A percentile compares a stretch with the other conserved stretches of the same genome.
Evolutionary conservation across 495 filamentous ascomycete species (phyloP).

Genomic region (Daldinia concentrica): DNA sequence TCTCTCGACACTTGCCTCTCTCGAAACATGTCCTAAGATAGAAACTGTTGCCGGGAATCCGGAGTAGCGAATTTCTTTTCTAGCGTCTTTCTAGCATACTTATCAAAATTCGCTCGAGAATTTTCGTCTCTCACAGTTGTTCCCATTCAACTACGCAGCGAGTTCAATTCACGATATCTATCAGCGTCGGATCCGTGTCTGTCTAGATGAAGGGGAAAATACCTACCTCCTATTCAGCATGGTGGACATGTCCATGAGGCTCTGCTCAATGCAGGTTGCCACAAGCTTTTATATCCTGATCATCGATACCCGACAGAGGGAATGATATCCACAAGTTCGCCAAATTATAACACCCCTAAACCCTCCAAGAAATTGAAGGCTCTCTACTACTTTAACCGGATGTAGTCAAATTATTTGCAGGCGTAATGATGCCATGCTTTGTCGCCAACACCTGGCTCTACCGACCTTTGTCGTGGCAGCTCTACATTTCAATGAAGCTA

Average conservation of each 20-base stretch:
- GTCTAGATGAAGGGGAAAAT: slow-evolving; percentile 2
- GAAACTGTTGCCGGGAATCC: neutral
- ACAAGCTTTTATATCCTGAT: neutral
- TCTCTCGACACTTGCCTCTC: neutral
- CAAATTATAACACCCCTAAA: neutral
- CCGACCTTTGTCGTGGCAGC: slow-evolving; percentile 9
- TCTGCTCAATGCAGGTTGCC: neutral
- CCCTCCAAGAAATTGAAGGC: neutral
- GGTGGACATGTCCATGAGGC: neutral
- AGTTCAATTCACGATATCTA: slow-evolving; percentile 4
- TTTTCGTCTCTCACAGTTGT: neutral
- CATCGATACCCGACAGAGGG: neutral
- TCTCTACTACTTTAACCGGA: slow-evolving; percentile 15
- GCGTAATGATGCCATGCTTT: slow-evolving; percentile 21
- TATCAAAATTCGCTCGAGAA: neutral
- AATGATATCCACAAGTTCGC: slow-evolving; percentile 2
- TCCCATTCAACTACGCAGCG: neutral
- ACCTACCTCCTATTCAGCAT: slow-evolving; percentile 7
- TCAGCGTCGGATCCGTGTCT: neutral
- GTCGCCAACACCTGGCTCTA: slow-evolving; percentile 6
- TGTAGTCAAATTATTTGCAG: slow-evolving; percentile 25
- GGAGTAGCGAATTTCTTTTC: neutral
- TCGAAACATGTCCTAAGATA: neutral
- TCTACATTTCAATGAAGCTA: slow-evolving; percentile 6
- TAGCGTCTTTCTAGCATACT: neutral